Percentiles rank a stretch among this genome's conserved stretches.
Evolutionary conservation across 306 rosid species (phyloP).

Genomic region (Vachellia collinsii): DNA sequence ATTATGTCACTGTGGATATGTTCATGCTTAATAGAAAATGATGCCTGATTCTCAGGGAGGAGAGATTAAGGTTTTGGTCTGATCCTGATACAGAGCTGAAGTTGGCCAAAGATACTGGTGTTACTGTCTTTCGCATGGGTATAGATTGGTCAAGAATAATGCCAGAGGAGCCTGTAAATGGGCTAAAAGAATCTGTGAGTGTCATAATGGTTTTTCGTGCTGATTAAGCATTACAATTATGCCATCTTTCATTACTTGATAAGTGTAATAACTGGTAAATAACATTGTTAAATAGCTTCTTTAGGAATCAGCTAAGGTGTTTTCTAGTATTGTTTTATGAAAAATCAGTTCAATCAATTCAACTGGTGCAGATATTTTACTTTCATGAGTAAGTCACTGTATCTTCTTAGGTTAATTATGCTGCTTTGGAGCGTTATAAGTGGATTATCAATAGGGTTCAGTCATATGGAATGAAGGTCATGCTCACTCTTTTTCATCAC

Average conservation of each 20-base stretch:
- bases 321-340: conserved; percentile 14
- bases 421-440: conserved; percentile 93
- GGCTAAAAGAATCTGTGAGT: conserved; percentile 74
- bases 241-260: conserved; percentile 15
- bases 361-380: conserved; percentile 25
- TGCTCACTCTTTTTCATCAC: conserved; percentile 97
- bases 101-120: conserved; percentile 84
- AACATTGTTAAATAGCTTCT: conserved; percentile 22
- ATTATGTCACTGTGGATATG: not conserved
- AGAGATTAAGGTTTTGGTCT: conserved; percentile 97
- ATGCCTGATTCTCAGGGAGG: conserved; percentile 72
- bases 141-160: conserved; percentile 94
- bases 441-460: conserved; percentile 86
- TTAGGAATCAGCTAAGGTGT: not conserved
- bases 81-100: conserved; percentile 94
- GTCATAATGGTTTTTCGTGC: conserved; percentile 36
- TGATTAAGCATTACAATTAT: conserved; percentile 23
- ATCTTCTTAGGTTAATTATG: conserved; percentile 74
- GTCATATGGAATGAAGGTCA: conserved; percentile 94
- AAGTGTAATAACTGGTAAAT: not conserved
- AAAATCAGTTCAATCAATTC: conserved; percentile 30
- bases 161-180: conserved; percentile 76
- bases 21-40: conserved; percentile 7
- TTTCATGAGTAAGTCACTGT: conserved; percentile 29
- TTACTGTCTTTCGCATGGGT: conserved; percentile 90